Percentiles rank a stretch among this genome's conserved stretches.
Conservation (phyloP, 2,329 filamentous ascomycete genomes). For the Fusarium pseudograminearum region DNA sequence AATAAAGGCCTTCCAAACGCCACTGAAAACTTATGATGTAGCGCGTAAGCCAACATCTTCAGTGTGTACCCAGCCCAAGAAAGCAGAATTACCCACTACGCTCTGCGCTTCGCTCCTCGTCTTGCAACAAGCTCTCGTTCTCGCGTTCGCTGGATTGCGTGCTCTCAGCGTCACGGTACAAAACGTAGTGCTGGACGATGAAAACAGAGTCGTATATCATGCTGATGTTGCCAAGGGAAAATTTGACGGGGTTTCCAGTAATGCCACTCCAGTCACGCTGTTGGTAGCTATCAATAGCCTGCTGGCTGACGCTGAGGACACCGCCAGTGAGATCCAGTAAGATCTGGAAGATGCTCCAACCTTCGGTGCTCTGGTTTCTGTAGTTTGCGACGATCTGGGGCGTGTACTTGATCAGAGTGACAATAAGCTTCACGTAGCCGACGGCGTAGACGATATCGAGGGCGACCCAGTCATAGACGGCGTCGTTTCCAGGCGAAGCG, state of each 20-base stretch:
- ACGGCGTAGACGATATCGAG: conserved; percentile 75
- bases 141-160: conserved; percentile 31
- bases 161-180: conserved; percentile 65
- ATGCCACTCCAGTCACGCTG: conserved; percentile 91
- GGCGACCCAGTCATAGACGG: conserved; percentile 67
- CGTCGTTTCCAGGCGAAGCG: conserved; percentile 52
- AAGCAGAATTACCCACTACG: conserved; percentile 5
- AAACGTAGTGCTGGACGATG: conserved; percentile 86
- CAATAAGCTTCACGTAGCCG: conserved; percentile 88
- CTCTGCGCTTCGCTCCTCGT: conserved; percentile 48
- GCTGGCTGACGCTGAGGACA: conserved; percentile 82
- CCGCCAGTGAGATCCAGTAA: conserved; percentile 87
- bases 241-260: conserved; percentile 91
- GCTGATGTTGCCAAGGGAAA: conserved; percentile 85
- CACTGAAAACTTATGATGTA: not conserved
- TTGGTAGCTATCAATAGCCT: conserved; percentile 85
- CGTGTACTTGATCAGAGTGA: conserved; percentile 92
- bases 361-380: conserved; percentile 83
- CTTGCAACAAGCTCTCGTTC: conserved; percentile 47
- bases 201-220: conserved; percentile 90
- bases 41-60: not conserved
- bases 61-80: not conserved
- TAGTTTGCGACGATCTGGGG: conserved; percentile 89
- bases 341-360: conserved; percentile 89
- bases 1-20: not conserved